Conservation (phyloP, 768 basidiomycete species). For the Boletellus sp. region DNA sequence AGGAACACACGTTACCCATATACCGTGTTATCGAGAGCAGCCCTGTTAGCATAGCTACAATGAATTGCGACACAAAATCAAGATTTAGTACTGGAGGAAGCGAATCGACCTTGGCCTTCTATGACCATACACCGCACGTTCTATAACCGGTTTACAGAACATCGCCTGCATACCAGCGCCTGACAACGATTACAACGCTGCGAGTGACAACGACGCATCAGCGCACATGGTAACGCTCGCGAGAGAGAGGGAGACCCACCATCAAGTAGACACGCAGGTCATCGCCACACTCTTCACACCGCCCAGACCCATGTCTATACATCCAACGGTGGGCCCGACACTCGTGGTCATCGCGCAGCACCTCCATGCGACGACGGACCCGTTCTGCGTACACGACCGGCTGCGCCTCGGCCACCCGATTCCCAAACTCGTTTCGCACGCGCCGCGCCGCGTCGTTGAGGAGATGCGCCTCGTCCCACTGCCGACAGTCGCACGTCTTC, state of each 20-base stretch:
- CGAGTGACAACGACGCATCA: background rate
- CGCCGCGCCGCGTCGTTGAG: constrained; percentile 23
- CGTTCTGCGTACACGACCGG: constrained; percentile 19
- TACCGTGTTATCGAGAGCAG: too few species aligned
- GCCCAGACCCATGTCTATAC: constrained; percentile 39
- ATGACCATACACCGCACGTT: background rate
- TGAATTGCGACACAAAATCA: background rate
- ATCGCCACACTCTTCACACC: constrained; percentile 45
- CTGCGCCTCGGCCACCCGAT: constrained; percentile 5
- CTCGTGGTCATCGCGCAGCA: constrained; percentile 49
- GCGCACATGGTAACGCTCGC: background rate
- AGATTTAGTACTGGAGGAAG: background rate
- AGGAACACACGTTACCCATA: too few species aligned
- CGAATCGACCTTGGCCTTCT: background rate
- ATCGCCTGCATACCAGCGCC: constrained; percentile 23
- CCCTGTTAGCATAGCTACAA: too few species aligned
- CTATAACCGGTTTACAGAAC: constrained; percentile 28
- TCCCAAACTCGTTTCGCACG: constrained; percentile 23
- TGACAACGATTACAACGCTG: constrained; percentile 26
- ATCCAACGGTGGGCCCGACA: constrained; percentile 48
- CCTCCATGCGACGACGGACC: constrained; percentile 25
- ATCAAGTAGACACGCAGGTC: constrained; percentile 41
- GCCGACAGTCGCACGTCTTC: constrained; percentile 58
- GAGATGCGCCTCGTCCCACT: constrained; percentile 58
- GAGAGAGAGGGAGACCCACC: constrained; percentile 33